A percentile compares a stretch with the other conserved stretches of the same genome.
Conservation (phyloP, 2,329 filamentous ascomycete species). For the Pyricularia pennisetigena region DNA sequence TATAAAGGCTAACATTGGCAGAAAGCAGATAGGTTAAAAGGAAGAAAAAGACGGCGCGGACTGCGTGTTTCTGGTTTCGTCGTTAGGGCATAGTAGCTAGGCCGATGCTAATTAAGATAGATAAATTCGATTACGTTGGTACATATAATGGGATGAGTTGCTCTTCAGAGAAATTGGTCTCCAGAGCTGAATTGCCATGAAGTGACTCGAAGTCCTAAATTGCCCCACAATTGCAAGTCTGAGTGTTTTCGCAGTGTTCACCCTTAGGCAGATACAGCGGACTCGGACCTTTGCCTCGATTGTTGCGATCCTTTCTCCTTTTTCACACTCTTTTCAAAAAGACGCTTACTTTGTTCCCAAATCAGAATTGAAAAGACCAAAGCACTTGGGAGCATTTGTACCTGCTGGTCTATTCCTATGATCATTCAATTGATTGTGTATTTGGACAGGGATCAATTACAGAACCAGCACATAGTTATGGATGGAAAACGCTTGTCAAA, state of each 20-base stretch:
- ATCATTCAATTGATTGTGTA: not conserved
- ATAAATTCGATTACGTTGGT: not conserved
- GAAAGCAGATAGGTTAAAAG: not conserved
- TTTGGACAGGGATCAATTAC: not conserved
- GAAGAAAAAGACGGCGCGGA: not conserved
- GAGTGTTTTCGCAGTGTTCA: not conserved
- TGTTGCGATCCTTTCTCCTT: not conserved
- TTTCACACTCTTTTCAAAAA: not conserved
- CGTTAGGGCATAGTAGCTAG: not conserved
- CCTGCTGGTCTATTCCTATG: not conserved
- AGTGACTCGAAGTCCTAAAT: not conserved
- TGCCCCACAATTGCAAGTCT: conserved; percentile 2
- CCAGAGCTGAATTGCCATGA: not conserved
- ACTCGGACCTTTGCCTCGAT: not conserved
- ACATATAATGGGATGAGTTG: not conserved
- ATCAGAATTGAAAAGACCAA: not conserved
- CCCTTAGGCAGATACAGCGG: not conserved
- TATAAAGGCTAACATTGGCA: not conserved
- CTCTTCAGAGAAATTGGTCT: not conserved
- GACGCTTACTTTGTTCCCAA: not conserved
- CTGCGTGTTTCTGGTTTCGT: not conserved
- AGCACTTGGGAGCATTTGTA: not conserved
- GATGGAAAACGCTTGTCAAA: not conserved
- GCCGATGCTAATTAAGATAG: not conserved
- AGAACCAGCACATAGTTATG: not conserved